Evolutionary conservation across 305 asterid genomes (phyloP).

Genomic region (Lippia alba): DNA sequence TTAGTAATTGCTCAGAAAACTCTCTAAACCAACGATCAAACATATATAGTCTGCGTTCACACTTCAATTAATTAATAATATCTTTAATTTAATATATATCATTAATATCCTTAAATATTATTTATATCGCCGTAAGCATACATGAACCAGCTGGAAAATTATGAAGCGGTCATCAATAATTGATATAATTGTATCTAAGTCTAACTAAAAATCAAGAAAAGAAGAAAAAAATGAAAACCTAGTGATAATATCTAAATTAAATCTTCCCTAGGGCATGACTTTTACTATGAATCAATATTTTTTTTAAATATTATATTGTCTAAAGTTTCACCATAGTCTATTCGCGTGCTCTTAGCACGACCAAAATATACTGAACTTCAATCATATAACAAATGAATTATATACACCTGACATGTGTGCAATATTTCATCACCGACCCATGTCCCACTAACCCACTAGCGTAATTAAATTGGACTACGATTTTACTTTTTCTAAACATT

Average conservation of each 20-base stretch:
- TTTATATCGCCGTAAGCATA: background rate
- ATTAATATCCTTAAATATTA: background rate
- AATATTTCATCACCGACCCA: too few relatives aligned
- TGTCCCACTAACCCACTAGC: too few relatives aligned
- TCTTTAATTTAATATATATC: background rate
- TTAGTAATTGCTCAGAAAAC: background rate
- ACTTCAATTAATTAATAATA: background rate
- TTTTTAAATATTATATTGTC: background rate
- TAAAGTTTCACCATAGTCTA: slow-evolving; percentile 39
- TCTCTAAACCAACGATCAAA: background rate
- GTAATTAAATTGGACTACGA: too few relatives aligned
- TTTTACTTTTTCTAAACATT: too few relatives aligned
- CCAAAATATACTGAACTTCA: background rate
- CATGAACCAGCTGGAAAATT: background rate
- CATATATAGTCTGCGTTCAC: slow-evolving; percentile 1
- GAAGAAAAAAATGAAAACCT: background rate
- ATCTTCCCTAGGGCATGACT: background rate
- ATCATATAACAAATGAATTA: too few relatives aligned
- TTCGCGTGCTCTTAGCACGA: slow-evolving; percentile 48
- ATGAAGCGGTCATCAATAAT: background rate
- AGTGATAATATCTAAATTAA: background rate
- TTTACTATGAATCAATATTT: background rate
- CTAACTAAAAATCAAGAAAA: background rate
- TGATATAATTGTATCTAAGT: background rate
- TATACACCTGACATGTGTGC: too few relatives aligned